Conservation (phyloP, 2,329 filamentous ascomycete species). For the Zalaria sp. region DNA sequence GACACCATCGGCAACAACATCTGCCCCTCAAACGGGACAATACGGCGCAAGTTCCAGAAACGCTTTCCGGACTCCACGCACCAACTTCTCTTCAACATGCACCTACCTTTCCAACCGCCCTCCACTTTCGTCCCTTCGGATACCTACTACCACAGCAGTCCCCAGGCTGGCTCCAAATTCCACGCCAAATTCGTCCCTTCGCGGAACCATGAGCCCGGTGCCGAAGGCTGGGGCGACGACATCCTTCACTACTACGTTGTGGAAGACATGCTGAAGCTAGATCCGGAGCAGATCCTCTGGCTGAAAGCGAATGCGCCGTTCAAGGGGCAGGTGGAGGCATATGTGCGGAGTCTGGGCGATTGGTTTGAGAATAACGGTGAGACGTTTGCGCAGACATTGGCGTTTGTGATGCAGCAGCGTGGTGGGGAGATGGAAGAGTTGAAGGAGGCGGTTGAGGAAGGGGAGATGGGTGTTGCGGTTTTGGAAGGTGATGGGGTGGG, state of each 20-base stretch:
- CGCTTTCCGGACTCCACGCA: conserved; percentile 36
- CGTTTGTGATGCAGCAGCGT: conserved; percentile 41
- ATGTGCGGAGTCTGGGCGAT: conserved; percentile 36
- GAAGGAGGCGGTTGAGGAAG: conserved; percentile 50
- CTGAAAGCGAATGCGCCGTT: conserved; percentile 40
- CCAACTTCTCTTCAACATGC: conserved; percentile 38
- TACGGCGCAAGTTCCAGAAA: conserved; percentile 44
- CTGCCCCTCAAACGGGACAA: conserved; percentile 47
- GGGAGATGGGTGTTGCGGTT: conserved; percentile 53
- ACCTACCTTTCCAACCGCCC: conserved; percentile 30
- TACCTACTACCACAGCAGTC: conserved; percentile 2
- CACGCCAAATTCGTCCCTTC: conserved; percentile 7
- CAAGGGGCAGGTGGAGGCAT: conserved; percentile 44
- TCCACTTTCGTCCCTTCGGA: conserved; percentile 11
- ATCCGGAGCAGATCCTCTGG: conserved; percentile 45
- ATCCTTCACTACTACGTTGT: conserved; percentile 50
- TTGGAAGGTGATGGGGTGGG: conserved; percentile 7
- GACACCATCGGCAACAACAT: conserved; percentile 43
- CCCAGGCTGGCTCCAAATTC: conserved; percentile 1
- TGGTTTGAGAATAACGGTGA: conserved; percentile 53
- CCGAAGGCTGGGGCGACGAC: conserved; percentile 52
- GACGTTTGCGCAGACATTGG: conserved; percentile 45
- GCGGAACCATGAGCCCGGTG: conserved; percentile 24
- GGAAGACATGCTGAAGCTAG: conserved; percentile 50
- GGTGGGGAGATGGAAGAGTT: conserved; percentile 41